Evolutionary conservation across 495 filamentous ascomycete genomes (phyloP), one percentile per base, ranked within the genome.

Genomic region (Penicillium bovifimosum): DNA sequence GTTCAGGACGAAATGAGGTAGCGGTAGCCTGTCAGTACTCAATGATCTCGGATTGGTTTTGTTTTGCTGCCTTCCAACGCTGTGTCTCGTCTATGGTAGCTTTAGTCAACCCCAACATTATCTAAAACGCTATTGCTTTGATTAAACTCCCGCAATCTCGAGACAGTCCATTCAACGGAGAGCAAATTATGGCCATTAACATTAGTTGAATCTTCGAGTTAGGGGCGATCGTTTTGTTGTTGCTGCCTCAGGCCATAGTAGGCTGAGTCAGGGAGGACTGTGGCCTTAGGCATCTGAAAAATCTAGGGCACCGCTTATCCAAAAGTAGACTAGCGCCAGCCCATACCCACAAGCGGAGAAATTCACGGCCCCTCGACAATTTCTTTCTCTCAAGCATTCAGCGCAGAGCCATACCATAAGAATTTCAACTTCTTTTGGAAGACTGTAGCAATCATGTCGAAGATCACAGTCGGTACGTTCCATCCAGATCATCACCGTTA

Each of bases 381-480:
- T 60, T 58, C 46, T 64, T 64, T 54, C 57, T 58, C 57, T 55
- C 54, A 63, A 64, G 63, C 62, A 65, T 69, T 71, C 65, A 71
- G 71, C 75, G 74, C 68, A 75, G 84, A 82, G 84, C 83, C 83
- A 78, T 80, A 86, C 84, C 84, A 82, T 78, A 84, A 82, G 81
- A 80, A 78, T 63, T 67, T 60, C 50, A 53, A 59, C 56, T 74
- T 73, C 75, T 78, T 77, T 74, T 77, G 76, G 76, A 79, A 80
- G 77, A 79, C 76, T 78, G 76, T 77, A 69, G 66, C 64, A 70
- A 86, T 73, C 65, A 90, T 90, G 86, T 88, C 86, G 36, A 89
- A 90, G 77, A 90, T 90, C 76, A 86, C 86, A 85, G 86, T 90
- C 85, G 86, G 85, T 88, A 78, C 49, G 84, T 80, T 57, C 24